Evolutionary conservation across 2,329 filamentous ascomycete genomes (phyloP).

Genomic region (Ceratocystis cubensis): DNA sequence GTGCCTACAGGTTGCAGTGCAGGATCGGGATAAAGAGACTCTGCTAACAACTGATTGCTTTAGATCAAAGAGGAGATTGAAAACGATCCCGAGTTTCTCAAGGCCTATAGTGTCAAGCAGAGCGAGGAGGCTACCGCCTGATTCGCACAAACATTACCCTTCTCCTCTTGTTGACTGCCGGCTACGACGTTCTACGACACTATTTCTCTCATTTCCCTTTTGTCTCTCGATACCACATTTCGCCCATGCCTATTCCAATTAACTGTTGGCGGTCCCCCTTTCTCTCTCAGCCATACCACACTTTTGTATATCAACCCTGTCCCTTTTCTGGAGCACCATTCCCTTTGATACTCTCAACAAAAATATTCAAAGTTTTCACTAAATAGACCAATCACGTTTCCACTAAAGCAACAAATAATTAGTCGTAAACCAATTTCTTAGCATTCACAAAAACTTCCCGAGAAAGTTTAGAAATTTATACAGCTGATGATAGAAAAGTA

Average conservation of each 20-base stretch:
- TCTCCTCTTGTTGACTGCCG: neutral
- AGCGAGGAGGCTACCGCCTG: constrained; percentile 29
- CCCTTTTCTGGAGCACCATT: neutral
- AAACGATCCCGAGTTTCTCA: constrained; percentile 71
- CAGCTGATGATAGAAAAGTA: neutral
- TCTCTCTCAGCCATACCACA: neutral
- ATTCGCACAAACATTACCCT: neutral
- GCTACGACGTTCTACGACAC: neutral
- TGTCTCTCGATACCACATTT: constrained; percentile 12
- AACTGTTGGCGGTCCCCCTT: neutral
- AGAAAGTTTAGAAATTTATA: too few relatives aligned
- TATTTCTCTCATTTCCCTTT: neutral
- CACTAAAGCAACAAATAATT: neutral
- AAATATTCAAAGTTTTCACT: constrained; percentile 1
- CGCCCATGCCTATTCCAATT: neutral
- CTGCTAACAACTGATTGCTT: constrained; percentile 7
- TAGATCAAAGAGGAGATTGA: constrained; percentile 90
- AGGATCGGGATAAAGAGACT: neutral
- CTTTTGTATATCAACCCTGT: constrained; percentile 3
- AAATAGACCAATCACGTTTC: constrained; percentile 9
- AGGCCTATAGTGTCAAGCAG: constrained; percentile 50
- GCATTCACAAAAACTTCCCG: neutral
- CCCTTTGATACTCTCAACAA: neutral
- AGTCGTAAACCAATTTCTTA: neutral
- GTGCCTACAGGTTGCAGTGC: too few relatives aligned